These are phyloP conservation scores for Aspergillaceae sp. DNA, from an alignment of 2,329 filamentous ascomycete genomes.

Conservation along the genomic window DNA sequence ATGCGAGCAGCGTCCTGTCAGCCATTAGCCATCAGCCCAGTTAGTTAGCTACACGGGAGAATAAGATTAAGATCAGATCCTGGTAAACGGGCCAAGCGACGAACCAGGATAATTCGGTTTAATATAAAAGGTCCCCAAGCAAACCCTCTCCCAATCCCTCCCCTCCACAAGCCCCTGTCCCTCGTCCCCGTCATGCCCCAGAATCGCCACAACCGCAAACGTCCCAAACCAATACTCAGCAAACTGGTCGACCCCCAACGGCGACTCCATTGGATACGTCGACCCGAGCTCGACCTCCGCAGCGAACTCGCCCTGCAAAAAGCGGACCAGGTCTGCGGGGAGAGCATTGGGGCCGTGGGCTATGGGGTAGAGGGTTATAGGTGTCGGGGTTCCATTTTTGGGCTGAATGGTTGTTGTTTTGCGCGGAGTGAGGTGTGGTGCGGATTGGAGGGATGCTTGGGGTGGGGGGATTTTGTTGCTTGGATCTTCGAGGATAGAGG, in stretches of 20 bases:
- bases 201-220: conserved; percentile 27
- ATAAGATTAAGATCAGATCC: too few relatives aligned
- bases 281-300: conserved; percentile 27
- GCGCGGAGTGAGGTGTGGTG: conserved; percentile 15
- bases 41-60: too few relatives aligned
- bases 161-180: conserved; percentile 13
- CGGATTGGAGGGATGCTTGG: conserved; percentile 8
- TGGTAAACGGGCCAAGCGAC: conserved; percentile 2
- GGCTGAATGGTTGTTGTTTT: conserved; percentile 18
- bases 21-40: neutral
- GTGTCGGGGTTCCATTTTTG: neutral
- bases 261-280: conserved; percentile 33
- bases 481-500: conserved; percentile 30
- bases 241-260: conserved; percentile 22
- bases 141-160: conserved; percentile 27
- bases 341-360: conserved; percentile 13
- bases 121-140: conserved; percentile 34
- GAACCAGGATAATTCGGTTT: conserved; percentile 36
- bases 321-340: conserved; percentile 16
- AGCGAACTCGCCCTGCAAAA: conserved; percentile 26
- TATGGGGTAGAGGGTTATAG: conserved; percentile 24
- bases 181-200: conserved; percentile 10
- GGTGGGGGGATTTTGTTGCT: conserved; percentile 20
- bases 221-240: conserved; percentile 32
- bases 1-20: conserved; percentile 31